Percentiles rank a stretch among this genome's conserved stretches.
These are phyloP conservation scores for Plectosphaerella plurivora DNA, from an alignment of 2,329 filamentous ascomycete genomes.

Conservation along the genomic window DNA sequence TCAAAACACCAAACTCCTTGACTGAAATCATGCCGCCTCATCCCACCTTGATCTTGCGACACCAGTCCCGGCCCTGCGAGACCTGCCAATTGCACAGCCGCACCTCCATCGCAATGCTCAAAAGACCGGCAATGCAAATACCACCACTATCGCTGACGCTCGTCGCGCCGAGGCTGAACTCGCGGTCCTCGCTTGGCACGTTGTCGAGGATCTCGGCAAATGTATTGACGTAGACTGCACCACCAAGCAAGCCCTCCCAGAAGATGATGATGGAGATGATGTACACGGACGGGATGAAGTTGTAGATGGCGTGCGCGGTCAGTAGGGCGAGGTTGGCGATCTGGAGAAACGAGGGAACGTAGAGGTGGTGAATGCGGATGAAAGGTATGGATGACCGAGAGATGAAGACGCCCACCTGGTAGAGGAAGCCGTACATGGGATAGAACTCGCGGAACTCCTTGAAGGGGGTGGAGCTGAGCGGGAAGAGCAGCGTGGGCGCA, in stretches of 20 bases:
- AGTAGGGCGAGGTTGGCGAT: slow-evolving; percentile 72
- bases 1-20: neutral
- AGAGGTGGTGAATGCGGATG: slow-evolving; percentile 74
- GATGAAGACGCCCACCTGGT: slow-evolving; percentile 92
- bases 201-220: slow-evolving; percentile 92
- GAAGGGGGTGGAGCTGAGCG: slow-evolving; percentile 72
- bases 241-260: slow-evolving; percentile 91
- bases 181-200: slow-evolving; percentile 70
- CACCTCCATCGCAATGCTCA: slow-evolving; percentile 80
- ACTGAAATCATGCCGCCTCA: slow-evolving; percentile 9
- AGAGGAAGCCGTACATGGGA: slow-evolving; percentile 89
- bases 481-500: slow-evolving; percentile 83
- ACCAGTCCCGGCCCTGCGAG: slow-evolving; percentile 71
- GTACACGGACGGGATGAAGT: slow-evolving; percentile 82
- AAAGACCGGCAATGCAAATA: slow-evolving; percentile 81
- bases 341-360: slow-evolving; percentile 78
- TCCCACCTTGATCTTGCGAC: slow-evolving; percentile 47
- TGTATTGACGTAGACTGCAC: slow-evolving; percentile 90
- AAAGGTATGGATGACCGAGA: slow-evolving; percentile 90
- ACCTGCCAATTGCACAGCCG: slow-evolving; percentile 83
- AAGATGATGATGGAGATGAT: slow-evolving; percentile 82
- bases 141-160: slow-evolving; percentile 90
- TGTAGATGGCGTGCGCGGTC: slow-evolving; percentile 69
- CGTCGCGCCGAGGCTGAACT: slow-evolving; percentile 87
- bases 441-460: slow-evolving; percentile 82